phyloP scores from a whole-genome alignment of 2,329 filamentous ascomycete species.

The Cephalotrichum gorgonifer region DNA sequence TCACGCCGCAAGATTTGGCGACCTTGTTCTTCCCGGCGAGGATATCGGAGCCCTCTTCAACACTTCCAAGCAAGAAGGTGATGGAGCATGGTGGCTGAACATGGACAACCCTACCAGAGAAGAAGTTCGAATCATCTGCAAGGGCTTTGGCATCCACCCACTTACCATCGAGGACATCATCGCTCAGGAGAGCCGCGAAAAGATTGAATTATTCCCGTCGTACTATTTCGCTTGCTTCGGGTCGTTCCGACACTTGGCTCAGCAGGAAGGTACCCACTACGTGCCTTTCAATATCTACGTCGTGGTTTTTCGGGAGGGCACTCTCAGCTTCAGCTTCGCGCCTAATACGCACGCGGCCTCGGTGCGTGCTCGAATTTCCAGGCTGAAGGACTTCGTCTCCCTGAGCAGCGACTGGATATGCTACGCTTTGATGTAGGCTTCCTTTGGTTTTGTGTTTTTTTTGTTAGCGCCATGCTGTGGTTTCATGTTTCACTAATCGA shows the following conservation, averaged over 20 bases:
- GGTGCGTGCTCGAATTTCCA: conserved; percentile 83
- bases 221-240: conserved; percentile 99
- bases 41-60: conserved; percentile 79
- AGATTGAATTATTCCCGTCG: conserved; percentile 93
- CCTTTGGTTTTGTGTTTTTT: no score
- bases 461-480: not conserved
- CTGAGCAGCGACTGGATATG: conserved; percentile 98
- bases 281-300: conserved; percentile 96
- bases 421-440: conserved; percentile 82
- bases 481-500: not conserved
- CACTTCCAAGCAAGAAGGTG: conserved; percentile 48
- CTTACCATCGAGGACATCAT: conserved; percentile 94
- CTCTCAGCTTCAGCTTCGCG: conserved; percentile 87
- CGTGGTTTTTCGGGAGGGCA: conserved; percentile 90
- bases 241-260: conserved; percentile 73
- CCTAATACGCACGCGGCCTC: conserved; percentile 80
- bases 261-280: conserved; percentile 70
- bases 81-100: conserved; percentile 97
- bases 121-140: conserved; percentile 79
- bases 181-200: conserved; percentile 91
- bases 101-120: conserved; percentile 83
- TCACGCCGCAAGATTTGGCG: conserved; percentile 79
- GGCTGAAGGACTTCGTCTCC: conserved; percentile 88
- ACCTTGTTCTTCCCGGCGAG: conserved; percentile 80
- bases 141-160: conserved; percentile 90